phyloP scores from a whole-genome alignment of 441 rosid genomes.

The Oxalis stricta region DNA sequence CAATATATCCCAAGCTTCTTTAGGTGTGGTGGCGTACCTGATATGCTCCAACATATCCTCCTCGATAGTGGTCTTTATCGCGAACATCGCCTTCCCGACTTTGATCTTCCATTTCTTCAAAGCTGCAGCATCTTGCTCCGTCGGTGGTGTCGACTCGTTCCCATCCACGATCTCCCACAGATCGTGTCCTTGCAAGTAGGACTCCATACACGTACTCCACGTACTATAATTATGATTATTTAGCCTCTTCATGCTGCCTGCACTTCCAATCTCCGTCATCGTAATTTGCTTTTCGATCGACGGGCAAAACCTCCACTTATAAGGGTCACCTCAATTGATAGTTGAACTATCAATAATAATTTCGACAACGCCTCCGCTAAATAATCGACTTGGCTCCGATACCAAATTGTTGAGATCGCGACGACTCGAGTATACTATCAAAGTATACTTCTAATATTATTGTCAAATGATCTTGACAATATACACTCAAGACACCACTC shows the following conservation, averaged over 20 bases:
- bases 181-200: not conserved
- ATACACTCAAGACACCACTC: too few relatives aligned
- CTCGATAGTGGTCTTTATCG: not conserved
- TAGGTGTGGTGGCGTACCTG: not conserved
- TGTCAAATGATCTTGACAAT: too few relatives aligned
- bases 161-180: not conserved
- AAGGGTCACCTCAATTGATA: too few relatives aligned
- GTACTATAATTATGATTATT: conserved; percentile 6
- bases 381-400: too few relatives aligned
- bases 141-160: not conserved
- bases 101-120: not conserved
- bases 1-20: conserved; percentile 3
- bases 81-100: conserved; percentile 2
- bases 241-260: conserved; percentile 2
- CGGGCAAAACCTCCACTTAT: too few relatives aligned
- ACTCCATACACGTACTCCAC: conserved; percentile 6
- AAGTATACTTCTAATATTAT: too few relatives aligned
- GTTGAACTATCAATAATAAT: too few relatives aligned
- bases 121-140: not conserved
- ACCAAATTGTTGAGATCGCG: too few relatives aligned
- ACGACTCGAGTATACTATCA: too few relatives aligned
- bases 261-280: too few relatives aligned
- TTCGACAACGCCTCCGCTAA: too few relatives aligned
- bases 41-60: conserved; percentile 6
- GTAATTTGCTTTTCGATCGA: too few relatives aligned